Percentiles rank a stretch among this genome's conserved stretches.
phyloP scores from a whole-genome alignment of 2,329 filamentous ascomycete species.

The Aspergillus ustus region DNA sequence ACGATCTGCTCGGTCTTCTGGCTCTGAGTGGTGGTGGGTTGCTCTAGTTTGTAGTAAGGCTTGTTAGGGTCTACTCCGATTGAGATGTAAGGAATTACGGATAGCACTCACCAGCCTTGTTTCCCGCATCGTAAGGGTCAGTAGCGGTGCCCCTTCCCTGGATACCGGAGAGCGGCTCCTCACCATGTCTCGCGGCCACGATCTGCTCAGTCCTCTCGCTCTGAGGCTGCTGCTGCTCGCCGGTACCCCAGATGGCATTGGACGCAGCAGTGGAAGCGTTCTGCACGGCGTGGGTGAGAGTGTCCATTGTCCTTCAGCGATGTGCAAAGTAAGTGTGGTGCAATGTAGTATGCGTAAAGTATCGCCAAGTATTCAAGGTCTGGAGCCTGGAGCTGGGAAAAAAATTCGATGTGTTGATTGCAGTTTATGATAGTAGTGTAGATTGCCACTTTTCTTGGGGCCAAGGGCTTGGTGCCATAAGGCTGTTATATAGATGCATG shows the following conservation, averaged over 20 bases:
- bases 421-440: not conserved
- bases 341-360: not conserved
- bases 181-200: constrained; percentile 39
- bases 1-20: constrained; percentile 2
- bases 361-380: constrained; percentile 2
- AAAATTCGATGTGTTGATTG: not conserved
- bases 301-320: constrained; percentile 59
- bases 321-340: not conserved
- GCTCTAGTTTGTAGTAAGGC: constrained; percentile 3
- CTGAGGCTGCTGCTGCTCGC: constrained; percentile 25
- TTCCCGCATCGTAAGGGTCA: constrained; percentile 80
- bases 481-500: constrained; percentile 13
- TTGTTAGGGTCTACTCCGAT: no score
- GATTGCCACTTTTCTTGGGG: not conserved
- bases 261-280: constrained; percentile 55
- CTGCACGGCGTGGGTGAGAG: constrained; percentile 60
- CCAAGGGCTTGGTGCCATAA: constrained; percentile 5
- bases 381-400: not conserved
- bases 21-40: not conserved
- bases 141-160: constrained; percentile 68
- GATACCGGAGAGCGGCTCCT: constrained; percentile 74
- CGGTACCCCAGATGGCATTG: constrained; percentile 50
- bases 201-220: constrained; percentile 1
- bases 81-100: no score
- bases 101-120: constrained; percentile 61